These are phyloP conservation scores for Boletus rufocinnamomeus DNA, from an alignment of 768 basidiomycete genomes.

Conservation along the genomic window DNA sequence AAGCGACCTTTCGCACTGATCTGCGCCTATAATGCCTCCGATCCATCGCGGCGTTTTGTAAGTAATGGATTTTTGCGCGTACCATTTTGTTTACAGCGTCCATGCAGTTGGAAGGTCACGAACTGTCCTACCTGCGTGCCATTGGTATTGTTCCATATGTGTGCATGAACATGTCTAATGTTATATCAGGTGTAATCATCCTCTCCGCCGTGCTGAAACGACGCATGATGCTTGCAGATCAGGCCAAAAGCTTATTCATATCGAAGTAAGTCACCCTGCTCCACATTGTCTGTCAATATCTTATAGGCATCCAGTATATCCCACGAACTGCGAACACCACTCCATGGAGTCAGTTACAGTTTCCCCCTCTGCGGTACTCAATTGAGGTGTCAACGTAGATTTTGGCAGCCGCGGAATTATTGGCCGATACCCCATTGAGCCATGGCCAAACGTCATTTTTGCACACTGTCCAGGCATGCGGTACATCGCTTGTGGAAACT, in stretches of 20 bases:
- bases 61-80: conserved; percentile 23
- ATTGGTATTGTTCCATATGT: conserved; percentile 53
- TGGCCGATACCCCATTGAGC: conserved; percentile 80
- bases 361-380: not conserved
- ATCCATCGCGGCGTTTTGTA: conserved; percentile 80
- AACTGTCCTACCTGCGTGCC: conserved; percentile 88
- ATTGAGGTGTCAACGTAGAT: conserved; percentile 49
- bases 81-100: conserved; percentile 12
- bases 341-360: conserved; percentile 70
- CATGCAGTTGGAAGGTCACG: conserved; percentile 77
- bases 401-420: conserved; percentile 87
- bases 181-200: conserved; percentile 74
- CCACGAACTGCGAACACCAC: conserved; percentile 86
- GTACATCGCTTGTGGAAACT: conserved; percentile 93
- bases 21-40: conserved; percentile 86
- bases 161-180: conserved; percentile 2
- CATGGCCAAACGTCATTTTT: conserved; percentile 84
- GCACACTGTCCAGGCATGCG: conserved; percentile 92
- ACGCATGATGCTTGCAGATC: conserved; percentile 92
- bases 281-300: not conserved
- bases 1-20: conserved; percentile 89
- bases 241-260: conserved; percentile 90
- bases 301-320: conserved; percentile 63
- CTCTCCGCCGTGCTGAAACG: conserved; percentile 90
- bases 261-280: conserved; percentile 62